Percentiles rank a stretch among this genome's conserved stretches.
phyloP scores from a whole-genome alignment of 129 eudicot species.

The Artemisia annua region DNA sequence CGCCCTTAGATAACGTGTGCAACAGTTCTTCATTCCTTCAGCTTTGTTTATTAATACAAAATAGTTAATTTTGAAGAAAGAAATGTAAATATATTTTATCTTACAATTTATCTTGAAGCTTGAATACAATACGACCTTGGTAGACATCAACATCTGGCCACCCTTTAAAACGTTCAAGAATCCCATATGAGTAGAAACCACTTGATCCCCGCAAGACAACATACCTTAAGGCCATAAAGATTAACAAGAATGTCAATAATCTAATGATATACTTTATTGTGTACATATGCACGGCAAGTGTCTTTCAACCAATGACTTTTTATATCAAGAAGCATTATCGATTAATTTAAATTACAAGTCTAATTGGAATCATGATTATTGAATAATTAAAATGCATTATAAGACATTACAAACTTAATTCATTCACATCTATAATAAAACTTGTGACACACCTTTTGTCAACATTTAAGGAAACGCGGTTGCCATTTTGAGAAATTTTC shows the following conservation, averaged over 20 bases:
- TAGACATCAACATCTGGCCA: slow-evolving; percentile 51
- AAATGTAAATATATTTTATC: background rate
- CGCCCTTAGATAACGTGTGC: too few species aligned
- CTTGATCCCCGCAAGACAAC: slow-evolving; percentile 55
- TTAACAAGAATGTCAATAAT: background rate
- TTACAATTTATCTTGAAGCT: slow-evolving; percentile 50
- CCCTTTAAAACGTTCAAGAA: slow-evolving; percentile 50
- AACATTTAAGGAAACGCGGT: slow-evolving; percentile 30
- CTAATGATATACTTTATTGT: too few species aligned
- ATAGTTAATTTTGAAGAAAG: background rate
- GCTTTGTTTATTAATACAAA: too few species aligned
- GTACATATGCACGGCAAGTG: too few species aligned
- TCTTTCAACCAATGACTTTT: too few species aligned
- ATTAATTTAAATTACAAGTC: background rate
- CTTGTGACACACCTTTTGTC: slow-evolving; percentile 38
- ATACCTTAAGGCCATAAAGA: slow-evolving; percentile 34
- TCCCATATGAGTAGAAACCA: slow-evolving; percentile 68
- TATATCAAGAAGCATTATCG: background rate
- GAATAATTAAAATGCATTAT: too few species aligned
- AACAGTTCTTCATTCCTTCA: too few species aligned
- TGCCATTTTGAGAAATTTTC: slow-evolving; percentile 10
- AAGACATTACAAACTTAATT: background rate
- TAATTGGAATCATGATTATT: too few species aligned
- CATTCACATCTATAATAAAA: background rate
- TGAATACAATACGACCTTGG: slow-evolving; percentile 57